A percentile compares a stretch with the other conserved stretches of the same genome.
These are phyloP conservation scores for Fusarium tupiense DNA, from an alignment of 2,329 filamentous ascomycete genomes.

Conservation along the genomic window DNA sequence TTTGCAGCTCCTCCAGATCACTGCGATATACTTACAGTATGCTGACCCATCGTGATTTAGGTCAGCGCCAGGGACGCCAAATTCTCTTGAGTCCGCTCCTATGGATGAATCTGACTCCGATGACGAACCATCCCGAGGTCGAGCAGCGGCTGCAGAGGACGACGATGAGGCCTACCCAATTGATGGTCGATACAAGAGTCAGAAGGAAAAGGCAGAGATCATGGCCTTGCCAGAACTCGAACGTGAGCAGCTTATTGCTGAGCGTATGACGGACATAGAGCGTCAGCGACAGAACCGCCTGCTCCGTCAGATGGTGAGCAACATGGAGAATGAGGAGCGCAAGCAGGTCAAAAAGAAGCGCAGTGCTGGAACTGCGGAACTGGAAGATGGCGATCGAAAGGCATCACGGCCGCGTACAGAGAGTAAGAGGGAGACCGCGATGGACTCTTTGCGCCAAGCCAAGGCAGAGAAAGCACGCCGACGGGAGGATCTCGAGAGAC, in stretches of 20 bases:
- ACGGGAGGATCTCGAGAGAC: constrained; percentile 66
- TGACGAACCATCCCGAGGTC: constrained; percentile 57
- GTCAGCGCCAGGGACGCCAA: constrained; percentile 74
- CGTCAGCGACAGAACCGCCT: constrained; percentile 83
- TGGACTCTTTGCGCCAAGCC: constrained; percentile 74
- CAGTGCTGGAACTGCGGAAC: constrained; percentile 80
- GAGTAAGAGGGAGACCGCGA: constrained; percentile 63
- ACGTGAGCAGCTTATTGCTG: constrained; percentile 88
- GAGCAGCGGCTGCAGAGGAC: constrained; percentile 58
- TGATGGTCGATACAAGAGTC: constrained; percentile 83
- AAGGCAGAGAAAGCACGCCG: constrained; percentile 68
- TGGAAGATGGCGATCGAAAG: constrained; percentile 80
- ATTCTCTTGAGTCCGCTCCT: constrained; percentile 81
- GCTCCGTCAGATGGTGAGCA: constrained; percentile 79
- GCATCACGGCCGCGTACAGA: constrained; percentile 74
- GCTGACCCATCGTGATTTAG: constrained; percentile 55
- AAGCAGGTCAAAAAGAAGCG: constrained; percentile 70
- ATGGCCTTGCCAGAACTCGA: constrained; percentile 89
- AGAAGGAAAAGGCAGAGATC: constrained; percentile 80
- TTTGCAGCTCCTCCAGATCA: background rate
- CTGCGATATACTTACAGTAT: background rate
- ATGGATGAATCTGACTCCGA: constrained; percentile 89
- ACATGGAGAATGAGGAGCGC: constrained; percentile 70
- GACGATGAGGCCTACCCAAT: constrained; percentile 80
- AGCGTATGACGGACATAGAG: constrained; percentile 85